Evolutionary conservation across 441 rosid species (phyloP), one percentile per base, ranked within the genome.

Genomic region (Gossypium gossypioides): DNA sequence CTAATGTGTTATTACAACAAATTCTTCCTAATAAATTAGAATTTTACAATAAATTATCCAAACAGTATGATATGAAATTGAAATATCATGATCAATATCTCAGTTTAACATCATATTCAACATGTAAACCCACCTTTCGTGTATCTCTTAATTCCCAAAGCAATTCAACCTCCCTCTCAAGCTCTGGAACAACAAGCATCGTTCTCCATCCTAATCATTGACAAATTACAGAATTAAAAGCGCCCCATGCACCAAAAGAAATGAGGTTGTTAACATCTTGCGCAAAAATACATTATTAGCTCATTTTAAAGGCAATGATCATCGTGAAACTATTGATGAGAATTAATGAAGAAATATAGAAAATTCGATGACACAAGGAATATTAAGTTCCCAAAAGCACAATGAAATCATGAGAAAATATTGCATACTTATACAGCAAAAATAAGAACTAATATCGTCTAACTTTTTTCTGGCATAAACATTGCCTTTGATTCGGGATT

Each of bases 181-280:
- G 95, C 86, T 95, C 99, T 50, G 99, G 97, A 72, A 95, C 96
- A 73, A 95, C 89, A 72, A 95, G 98, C 99, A 92, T 92, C 32
- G 99, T 95, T 73, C 98, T 91, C 97, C 99, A 95, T 25, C 98
- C 99, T 95, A 79, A 58, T 76, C 81, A 74, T 9, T 70, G 60
- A 76, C 52, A 27, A 57, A 32, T 61, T 68, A 19, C 6, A 13
- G 54, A 72, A 76, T 22, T 52, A 21, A 62, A 50, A 46, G 56
- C 40, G n/a, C 34, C n/a, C 34, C 34, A 24, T 57, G 34, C 61
- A 24, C n/a, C 61, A 10, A 22, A 57, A 15, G 27, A 19, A 54
- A 54, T 12, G 12, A 54, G 21, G 46, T 40, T 19, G 27, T 18
- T 6, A n/a, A 6, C 51, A 19, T 63, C 46, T 40, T 40, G 22